Evolutionary conservation across 495 filamentous ascomycete species (phyloP), one percentile per base, ranked within the genome.

Genomic region (Trypethelium eluteriae): DNA sequence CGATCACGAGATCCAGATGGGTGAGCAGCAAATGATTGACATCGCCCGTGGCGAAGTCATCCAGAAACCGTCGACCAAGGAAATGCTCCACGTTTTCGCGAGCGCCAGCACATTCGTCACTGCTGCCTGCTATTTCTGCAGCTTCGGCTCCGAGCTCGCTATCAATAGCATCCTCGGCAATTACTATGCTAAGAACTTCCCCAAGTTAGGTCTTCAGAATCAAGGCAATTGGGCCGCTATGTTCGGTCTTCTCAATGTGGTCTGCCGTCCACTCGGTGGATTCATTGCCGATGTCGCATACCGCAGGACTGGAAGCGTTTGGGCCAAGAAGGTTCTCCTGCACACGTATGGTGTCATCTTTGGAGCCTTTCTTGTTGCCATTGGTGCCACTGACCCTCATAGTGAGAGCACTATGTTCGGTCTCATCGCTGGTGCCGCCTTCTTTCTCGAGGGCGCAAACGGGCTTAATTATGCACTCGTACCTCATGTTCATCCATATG

Each of bases 381-480:
- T 76, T 44, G 76, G 76, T 12, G 59, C 70, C 34, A 57, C 72
- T 2, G 65, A 76, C 62, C 65, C 74, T 0, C 62, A 69, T 12
- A 34, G 65, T 35, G 70, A 74, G 11, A 62, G 67, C 47, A 74
- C 71, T 1, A 69, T 78, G 66, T 71, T 74, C 44, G 69, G 75
- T 11, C 74, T 76, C 12, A 68, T 76, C 25, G 70, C 70, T 25
- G 72, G 68, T 18, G 62, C 74, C 32, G 75, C 72, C 10, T 72
- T 78, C 66, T 78, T 78, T 70, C 67, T 76, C 12, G 76, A 78
- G 63, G 74, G 76, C 41, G 74, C 71, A 1, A 78, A 78, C 61
- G 76, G 76, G 4, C 64, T 74, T 0, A 75, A 75, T 64, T 78
- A 70, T 56, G 71, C 73, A 6, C 68, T 78, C 0, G 76, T 78